Evolutionary conservation across 1,139 yeast species (phyloP).

Genomic region (Pichia sp.): DNA sequence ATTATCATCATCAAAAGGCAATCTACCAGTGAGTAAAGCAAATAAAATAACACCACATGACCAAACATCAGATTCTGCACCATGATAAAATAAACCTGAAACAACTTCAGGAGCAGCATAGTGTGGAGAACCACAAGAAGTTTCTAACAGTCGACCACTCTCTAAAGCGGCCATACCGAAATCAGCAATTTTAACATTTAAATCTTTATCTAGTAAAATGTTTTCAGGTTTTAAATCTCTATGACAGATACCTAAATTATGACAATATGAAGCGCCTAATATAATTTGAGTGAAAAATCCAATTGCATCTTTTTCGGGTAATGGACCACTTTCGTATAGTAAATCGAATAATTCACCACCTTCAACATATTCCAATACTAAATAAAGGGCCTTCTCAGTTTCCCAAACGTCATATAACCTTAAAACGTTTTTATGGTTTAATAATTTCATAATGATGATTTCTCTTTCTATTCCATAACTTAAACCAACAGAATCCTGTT

Average conservation of each 20-base stretch:
- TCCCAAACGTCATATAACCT: slow-evolving; percentile 99
- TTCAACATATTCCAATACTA: slow-evolving; percentile 91
- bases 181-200: slow-evolving; percentile 93
- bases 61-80: slow-evolving; percentile 98
- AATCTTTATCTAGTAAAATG: slow-evolving; percentile 73
- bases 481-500: slow-evolving; percentile 47
- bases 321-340: slow-evolving; percentile 77
- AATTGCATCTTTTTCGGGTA: slow-evolving; percentile 86
- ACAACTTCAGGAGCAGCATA: slow-evolving; percentile 98
- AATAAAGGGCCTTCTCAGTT: slow-evolving; percentile 83
- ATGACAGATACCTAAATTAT: slow-evolving; percentile 88
- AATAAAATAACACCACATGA: slow-evolving; percentile 94
- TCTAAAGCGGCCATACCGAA: slow-evolving; percentile 99
- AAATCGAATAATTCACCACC: slow-evolving; percentile 96
- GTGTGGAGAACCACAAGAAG: slow-evolving; percentile 97
- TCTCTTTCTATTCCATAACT: slow-evolving; percentile 96
- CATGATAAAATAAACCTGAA: slow-evolving; percentile 89
- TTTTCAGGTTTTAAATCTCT: slow-evolving; percentile 96
- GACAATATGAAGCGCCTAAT: slow-evolving; percentile 88
- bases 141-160: slow-evolving; percentile 74
- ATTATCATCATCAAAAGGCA: slow-evolving; percentile 96
- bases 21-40: slow-evolving; percentile 88
- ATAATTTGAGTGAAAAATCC: slow-evolving; percentile 88
- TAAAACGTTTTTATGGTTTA: slow-evolving; percentile 90
- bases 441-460: slow-evolving; percentile 79